These are phyloP conservation scores for Xylariaceae sp. DNA, from an alignment of 2,329 filamentous ascomycete genomes.

Conservation along the genomic window DNA sequence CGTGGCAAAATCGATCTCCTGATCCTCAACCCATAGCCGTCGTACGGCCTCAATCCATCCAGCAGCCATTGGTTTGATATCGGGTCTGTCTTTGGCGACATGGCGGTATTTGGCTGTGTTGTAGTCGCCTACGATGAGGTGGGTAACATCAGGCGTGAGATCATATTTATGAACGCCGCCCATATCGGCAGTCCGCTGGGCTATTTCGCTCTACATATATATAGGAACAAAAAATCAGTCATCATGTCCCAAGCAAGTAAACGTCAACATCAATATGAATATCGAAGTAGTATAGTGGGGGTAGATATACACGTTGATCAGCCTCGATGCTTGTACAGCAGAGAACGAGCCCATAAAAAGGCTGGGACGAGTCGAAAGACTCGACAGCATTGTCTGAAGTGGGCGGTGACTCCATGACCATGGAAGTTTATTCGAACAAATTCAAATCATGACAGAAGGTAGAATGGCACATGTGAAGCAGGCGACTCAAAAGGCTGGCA, in stretches of 20 bases:
- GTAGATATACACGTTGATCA: constrained; percentile 72
- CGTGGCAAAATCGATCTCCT: constrained; percentile 72
- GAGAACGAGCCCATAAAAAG: constrained; percentile 75
- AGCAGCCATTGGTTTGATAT: constrained; percentile 83
- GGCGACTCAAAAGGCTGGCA: background rate
- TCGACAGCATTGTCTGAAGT: constrained; percentile 28
- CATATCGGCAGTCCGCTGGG: constrained; percentile 74
- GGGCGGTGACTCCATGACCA: constrained; percentile 37
- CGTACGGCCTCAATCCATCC: constrained; percentile 85
- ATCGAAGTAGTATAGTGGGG: constrained; percentile 1
- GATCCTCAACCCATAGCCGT: constrained; percentile 79
- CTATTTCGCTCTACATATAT: constrained; percentile 61
- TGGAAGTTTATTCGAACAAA: background rate
- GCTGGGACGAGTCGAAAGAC: constrained; percentile 62
- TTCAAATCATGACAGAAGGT: constrained; percentile 18
- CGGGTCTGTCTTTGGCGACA: constrained; percentile 86
- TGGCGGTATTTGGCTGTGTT: constrained; percentile 95
- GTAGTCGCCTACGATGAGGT: constrained; percentile 88
- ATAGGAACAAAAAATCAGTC: background rate
- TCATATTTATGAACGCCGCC: constrained; percentile 89
- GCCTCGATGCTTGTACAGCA: constrained; percentile 87
- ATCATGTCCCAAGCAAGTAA: no score
- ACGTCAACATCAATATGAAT: background rate
- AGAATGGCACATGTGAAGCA: no score
- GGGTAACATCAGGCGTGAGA: constrained; percentile 93